These are phyloP conservation scores for Astragalus glycyphyllos DNA, from an alignment of 306 rosid species.

Conservation along the genomic window DNA sequence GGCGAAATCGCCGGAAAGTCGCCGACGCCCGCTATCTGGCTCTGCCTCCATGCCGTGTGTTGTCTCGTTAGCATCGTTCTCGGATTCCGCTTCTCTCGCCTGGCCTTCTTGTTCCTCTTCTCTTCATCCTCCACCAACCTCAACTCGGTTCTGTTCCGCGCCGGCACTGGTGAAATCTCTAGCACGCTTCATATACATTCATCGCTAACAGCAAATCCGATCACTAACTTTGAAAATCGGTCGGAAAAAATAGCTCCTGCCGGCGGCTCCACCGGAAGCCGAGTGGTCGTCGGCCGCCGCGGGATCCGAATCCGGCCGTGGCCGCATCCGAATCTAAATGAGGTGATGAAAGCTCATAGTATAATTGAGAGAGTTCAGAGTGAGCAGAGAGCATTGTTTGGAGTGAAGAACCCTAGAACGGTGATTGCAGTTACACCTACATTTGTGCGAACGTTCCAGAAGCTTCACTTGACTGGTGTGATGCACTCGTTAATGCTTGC, in stretches of 20 bases:
- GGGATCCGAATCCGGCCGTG: conserved; percentile 96
- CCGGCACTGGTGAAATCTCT: conserved; percentile 49
- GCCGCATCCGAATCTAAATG: conserved; percentile 93
- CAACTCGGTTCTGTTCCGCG: conserved; percentile 54
- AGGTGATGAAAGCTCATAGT: conserved; percentile 90
- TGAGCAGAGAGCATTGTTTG: conserved; percentile 84
- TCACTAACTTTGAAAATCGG: conserved; percentile 38
- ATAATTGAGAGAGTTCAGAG: conserved; percentile 85
- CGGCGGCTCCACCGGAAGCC: conserved; percentile 61
- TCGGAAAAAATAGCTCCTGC: conserved; percentile 38
- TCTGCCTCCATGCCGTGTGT: conserved; percentile 66
- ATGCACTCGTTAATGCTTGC: conserved; percentile 95
- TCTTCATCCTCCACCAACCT: conserved; percentile 58
- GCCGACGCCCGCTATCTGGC: conserved; percentile 62
- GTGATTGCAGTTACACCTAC: conserved; percentile 73
- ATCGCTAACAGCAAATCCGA: conserved; percentile 39
- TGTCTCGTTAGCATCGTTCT: conserved; percentile 74
- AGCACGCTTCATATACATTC: conserved; percentile 37
- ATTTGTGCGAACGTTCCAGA: conserved; percentile 87
- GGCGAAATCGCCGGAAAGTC: conserved; percentile 66
- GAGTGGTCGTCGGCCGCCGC: conserved; percentile 88
- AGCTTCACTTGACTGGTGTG: conserved; percentile 84
- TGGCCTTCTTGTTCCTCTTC: conserved; percentile 69
- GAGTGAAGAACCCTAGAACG: conserved; percentile 74
- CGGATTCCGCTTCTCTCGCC: conserved; percentile 84